Evolutionary conservation across 2,329 filamentous ascomycete genomes (phyloP).

Genomic region (Botrytis paeoniae): DNA sequence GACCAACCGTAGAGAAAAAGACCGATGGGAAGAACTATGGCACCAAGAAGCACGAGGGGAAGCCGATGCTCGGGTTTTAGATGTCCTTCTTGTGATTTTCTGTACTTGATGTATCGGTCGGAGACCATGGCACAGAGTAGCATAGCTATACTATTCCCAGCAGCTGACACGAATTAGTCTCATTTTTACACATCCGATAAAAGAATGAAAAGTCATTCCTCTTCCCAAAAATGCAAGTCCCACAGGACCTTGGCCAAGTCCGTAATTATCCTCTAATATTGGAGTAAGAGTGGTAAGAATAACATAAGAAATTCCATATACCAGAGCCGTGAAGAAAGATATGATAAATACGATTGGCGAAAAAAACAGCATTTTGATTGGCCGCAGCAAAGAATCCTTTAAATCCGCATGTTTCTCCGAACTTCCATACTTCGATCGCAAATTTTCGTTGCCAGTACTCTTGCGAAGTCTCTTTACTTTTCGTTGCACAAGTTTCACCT

Average conservation of each 20-base stretch:
- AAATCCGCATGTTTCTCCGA: neutral
- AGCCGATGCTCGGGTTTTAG: slow-evolving; percentile 41
- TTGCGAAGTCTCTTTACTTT: slow-evolving; percentile 8
- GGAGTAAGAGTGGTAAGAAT: slow-evolving; percentile 41
- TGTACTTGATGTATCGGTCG: slow-evolving; percentile 7
- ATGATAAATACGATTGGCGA: slow-evolving; percentile 38
- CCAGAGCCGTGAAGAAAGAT: slow-evolving; percentile 37
- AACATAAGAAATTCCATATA: slow-evolving; percentile 40
- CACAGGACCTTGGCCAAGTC: slow-evolving; percentile 37
- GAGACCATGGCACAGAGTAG: neutral
- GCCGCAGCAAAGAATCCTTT: slow-evolving; percentile 26
- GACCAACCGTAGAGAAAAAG: slow-evolving; percentile 51
- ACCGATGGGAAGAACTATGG: slow-evolving; percentile 43
- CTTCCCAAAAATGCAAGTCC: slow-evolving; percentile 41
- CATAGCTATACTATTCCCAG: slow-evolving; percentile 1
- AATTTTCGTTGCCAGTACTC: neutral
- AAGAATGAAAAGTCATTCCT: slow-evolving; percentile 36
- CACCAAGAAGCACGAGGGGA: slow-evolving; percentile 42
- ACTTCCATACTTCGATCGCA: slow-evolving; percentile 8
- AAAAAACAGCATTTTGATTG: slow-evolving; percentile 38
- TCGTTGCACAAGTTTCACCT: neutral
- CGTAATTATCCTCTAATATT: slow-evolving; percentile 39
- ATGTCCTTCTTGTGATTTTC: slow-evolving; percentile 7
- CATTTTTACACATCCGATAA: neutral
- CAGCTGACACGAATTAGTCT: neutral